Evolutionary conservation across 768 basidiomycete species (phyloP), one percentile per base, ranked within the genome.

Genomic region (Lactarius sp.): DNA sequence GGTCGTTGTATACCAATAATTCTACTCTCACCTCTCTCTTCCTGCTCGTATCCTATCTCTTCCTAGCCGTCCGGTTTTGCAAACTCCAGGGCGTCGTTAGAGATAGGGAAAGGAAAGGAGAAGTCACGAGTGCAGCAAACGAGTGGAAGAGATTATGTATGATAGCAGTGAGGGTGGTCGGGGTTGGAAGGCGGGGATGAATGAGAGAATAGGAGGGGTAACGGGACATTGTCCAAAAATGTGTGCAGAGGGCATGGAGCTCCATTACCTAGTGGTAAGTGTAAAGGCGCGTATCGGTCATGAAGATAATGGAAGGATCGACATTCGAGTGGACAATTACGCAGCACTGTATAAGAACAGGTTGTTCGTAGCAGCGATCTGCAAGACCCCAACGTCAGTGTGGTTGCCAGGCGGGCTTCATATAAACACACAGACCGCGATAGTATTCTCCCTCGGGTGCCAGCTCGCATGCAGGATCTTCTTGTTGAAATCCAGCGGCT

Each of bases 321-420:
- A 12, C 4, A 10, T 22, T 47, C 16, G 47, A n/a, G 39, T 5
- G 41, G 18, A 44, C 60, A 6, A 20, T 78, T 68, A 81, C 75
- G 80, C 79, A 37, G 79, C 87, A 75, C 87, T 88, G 77, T 89
- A 89, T 75, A 91, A 78, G 83, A 88, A 95, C 77, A 97, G 78
- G 76, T 97, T 97, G 82, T 97, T 97, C 70, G 94, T 98, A 49
- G 94, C 94, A 56, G 94, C 94, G 73, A 98, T 95, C 92, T 95
- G 69, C 13, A 64, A 42, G 13, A 6, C n/a, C 37, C 42, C 14
- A 42, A 7, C 13, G 58, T 52, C 47, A 47, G 46, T n/a, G 47
- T 49, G 27, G 52, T 33, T 6, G 58, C 14, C 34, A 55, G 59
- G n/a, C 16, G 44, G 36, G 34, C 52, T 27, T 33, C 31, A 41